These are phyloP conservation scores for Carex arenaria DNA, from an alignment of 202 grass and related monocot genomes.

Conservation along the genomic window DNA sequence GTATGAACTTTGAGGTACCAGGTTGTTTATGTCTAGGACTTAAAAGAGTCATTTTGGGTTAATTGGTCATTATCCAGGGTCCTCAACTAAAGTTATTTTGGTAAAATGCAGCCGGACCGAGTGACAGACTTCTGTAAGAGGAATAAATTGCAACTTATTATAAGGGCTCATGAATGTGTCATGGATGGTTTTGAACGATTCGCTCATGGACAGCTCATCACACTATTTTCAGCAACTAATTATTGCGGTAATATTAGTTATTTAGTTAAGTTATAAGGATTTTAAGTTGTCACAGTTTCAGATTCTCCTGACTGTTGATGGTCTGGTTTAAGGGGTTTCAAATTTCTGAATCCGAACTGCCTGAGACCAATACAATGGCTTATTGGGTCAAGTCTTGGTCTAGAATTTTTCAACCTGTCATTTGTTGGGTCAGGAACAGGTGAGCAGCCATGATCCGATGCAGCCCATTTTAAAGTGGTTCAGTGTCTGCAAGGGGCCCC, in stretches of 20 bases:
- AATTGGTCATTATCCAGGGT: background rate
- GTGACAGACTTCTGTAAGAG: conserved; percentile 94
- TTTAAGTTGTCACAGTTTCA: background rate
- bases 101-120: conserved; percentile 66
- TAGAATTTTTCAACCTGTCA: background rate
- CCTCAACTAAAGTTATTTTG: conserved; percentile 1
- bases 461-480: background rate
- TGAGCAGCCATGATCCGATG: background rate
- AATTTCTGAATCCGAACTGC: background rate
- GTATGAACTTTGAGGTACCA: background rate
- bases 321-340: background rate
- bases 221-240: conserved; percentile 99
- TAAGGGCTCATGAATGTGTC: conserved; percentile 97
- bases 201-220: conserved; percentile 86
- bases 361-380: background rate
- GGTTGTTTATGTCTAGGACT: background rate
- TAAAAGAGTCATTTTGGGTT: background rate
- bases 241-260: conserved; percentile 76
- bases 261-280: background rate
- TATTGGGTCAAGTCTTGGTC: background rate
- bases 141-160: conserved; percentile 91
- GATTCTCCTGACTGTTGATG: background rate
- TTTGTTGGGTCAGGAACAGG: background rate
- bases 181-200: conserved; percentile 99
- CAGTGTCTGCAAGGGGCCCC: background rate